phyloP scores from a whole-genome alignment of 345 rosid genomes.

The Citrus trifoliata region DNA sequence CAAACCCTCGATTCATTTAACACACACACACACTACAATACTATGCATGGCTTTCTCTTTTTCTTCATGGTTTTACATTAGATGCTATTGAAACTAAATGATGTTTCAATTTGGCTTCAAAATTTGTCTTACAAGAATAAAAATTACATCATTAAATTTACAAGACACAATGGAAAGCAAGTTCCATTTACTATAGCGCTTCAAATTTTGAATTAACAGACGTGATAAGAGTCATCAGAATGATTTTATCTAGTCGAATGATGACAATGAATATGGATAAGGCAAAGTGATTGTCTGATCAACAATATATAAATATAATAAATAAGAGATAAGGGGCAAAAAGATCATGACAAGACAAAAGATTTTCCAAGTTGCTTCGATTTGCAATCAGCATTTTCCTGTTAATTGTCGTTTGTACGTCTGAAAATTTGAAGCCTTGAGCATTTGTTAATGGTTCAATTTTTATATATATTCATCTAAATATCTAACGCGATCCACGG shows the following conservation, averaged over 20 bases:
- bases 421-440: background rate
- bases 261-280: background rate
- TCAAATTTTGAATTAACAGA: background rate
- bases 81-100: no score
- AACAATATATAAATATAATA: background rate
- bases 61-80: no score
- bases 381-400: background rate
- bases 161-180: no score
- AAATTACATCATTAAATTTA: no score
- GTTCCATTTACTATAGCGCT: background rate
- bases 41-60: no score
- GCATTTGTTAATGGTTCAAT: background rate
- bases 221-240: background rate
- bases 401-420: background rate
- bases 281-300: background rate
- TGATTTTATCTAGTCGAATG: background rate
- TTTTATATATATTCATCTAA: background rate
- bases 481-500: background rate
- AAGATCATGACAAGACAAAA: conserved; percentile 5
- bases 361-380: conserved; percentile 5
- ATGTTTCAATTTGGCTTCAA: no score
- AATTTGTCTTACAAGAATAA: no score
- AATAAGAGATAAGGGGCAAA: conserved; percentile 10
- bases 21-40: no score
- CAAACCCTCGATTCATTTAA: no score